phyloP scores from a whole-genome alignment of 176 grass and related monocot species.

The Aegilops speltoides region DNA sequence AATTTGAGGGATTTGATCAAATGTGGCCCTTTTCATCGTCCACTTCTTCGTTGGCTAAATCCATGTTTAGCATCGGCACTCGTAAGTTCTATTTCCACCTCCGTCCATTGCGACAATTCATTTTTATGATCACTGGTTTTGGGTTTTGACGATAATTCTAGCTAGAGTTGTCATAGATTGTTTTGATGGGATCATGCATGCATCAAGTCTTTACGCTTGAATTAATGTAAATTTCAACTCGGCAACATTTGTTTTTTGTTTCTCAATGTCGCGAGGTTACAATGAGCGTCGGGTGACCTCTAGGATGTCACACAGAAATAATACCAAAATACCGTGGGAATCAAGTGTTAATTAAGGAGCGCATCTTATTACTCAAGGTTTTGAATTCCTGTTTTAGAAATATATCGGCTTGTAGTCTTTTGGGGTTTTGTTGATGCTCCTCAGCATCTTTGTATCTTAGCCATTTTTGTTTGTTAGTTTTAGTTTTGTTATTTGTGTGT shows the following conservation, averaged over 20 bases:
- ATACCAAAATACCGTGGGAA: background rate
- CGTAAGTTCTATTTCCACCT: conserved; percentile 20
- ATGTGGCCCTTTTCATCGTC: conserved; percentile 2
- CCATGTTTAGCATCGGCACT: conserved; percentile 29
- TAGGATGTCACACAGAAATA: background rate
- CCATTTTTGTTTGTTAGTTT: too few relatives aligned
- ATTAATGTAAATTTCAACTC: background rate
- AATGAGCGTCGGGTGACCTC: accelerated
- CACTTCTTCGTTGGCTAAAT: conserved; percentile 16
- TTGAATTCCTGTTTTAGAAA: background rate
- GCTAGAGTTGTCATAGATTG: background rate
- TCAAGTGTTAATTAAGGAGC: background rate
- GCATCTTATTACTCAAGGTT: background rate
- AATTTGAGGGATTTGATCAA: background rate
- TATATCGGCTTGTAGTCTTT: too few relatives aligned
- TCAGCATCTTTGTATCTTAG: too few relatives aligned
- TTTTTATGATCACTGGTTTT: background rate
- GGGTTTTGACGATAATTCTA: background rate
- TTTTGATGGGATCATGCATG: background rate
- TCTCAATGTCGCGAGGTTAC: background rate
- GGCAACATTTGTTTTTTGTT: background rate
- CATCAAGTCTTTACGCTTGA: background rate
- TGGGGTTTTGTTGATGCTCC: too few relatives aligned
- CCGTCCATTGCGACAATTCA: background rate
- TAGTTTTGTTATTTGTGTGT: too few relatives aligned